Evolutionary conservation across 1,284 basidiomycete species (phyloP).

Genomic region (Marasmius oreades): DNA sequence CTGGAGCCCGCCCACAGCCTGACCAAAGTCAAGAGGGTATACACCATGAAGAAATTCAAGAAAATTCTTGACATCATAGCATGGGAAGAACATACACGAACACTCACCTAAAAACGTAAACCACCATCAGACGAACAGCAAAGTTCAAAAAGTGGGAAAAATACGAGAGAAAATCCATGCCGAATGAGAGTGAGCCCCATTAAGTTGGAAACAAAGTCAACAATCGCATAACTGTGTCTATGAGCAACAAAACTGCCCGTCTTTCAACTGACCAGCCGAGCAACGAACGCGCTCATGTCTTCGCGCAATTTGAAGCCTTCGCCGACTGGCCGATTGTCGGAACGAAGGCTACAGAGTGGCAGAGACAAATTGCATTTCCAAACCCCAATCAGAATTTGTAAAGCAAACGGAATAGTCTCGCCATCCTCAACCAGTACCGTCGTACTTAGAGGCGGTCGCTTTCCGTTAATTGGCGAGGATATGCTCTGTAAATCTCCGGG

Average conservation of each 20-base stretch:
- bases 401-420: slow-evolving; percentile 34
- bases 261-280: slow-evolving; percentile 37
- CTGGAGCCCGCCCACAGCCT: slow-evolving; percentile 63
- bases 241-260: slow-evolving; percentile 65
- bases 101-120: slow-evolving; percentile 24
- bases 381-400: slow-evolving; percentile 19
- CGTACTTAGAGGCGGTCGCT: slow-evolving; percentile 68
- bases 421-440: slow-evolving; percentile 50
- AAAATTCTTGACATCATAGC: slow-evolving; percentile 50
- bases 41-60: slow-evolving; percentile 89
- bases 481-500: slow-evolving; percentile 76
- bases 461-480: slow-evolving; percentile 56
- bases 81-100: slow-evolving; percentile 24
- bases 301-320: slow-evolving; percentile 49
- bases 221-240: slow-evolving; percentile 86
- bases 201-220: slow-evolving; percentile 62
- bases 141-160: slow-evolving; percentile 53
- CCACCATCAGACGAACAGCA: slow-evolving; percentile 33
- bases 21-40: slow-evolving; percentile 43
- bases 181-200: slow-evolving; percentile 87
- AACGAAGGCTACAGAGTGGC: slow-evolving; percentile 52
- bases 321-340: slow-evolving; percentile 30
- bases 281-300: slow-evolving; percentile 68
- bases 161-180: slow-evolving; percentile 39
- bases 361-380: slow-evolving; percentile 38